Evolutionary conservation across 208 protist species (phyloP).

Genomic region (Porcisia deanei): DNA sequence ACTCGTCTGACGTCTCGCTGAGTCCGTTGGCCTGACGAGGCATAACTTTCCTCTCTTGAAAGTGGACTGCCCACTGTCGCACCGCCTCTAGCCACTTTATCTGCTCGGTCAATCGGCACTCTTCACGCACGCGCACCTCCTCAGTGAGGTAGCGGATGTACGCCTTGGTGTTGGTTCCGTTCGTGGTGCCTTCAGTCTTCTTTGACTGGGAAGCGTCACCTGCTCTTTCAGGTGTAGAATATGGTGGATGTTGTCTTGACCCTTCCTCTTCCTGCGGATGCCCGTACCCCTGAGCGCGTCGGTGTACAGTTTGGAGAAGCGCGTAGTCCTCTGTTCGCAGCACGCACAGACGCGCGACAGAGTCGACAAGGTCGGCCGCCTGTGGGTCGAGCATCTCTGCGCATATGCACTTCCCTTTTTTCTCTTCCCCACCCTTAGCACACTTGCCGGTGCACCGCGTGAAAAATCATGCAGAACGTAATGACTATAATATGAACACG

Average conservation of each 20-base stretch:
- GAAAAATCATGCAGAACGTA: background rate
- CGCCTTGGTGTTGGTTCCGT: background rate
- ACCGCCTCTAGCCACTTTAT: conserved; percentile 24
- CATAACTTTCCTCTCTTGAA: background rate
- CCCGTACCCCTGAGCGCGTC: conserved; percentile 1
- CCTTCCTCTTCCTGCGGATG: background rate
- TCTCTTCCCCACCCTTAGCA: background rate
- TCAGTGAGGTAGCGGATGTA: conserved; percentile 38
- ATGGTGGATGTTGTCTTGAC: background rate
- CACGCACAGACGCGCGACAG: conserved; percentile 45
- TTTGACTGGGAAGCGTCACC: background rate
- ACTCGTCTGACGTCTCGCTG: background rate
- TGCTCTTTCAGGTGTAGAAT: background rate
- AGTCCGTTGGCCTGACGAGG: background rate
- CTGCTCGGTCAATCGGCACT: conserved; percentile 25
- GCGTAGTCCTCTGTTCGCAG: conserved; percentile 49
- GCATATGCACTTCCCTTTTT: no score
- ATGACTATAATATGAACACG: background rate
- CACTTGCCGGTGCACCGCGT: conserved; percentile 1
- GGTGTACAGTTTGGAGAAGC: conserved; percentile 36
- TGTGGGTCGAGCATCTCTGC: conserved; percentile 39
- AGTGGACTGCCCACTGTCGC: conserved; percentile 29
- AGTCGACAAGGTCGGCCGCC: conserved; percentile 37
- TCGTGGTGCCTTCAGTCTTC: background rate
- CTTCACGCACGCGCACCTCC: conserved; percentile 42